These are phyloP conservation scores for Neltuma alba DNA, from an alignment of 306 rosid species.

Conservation along the genomic window DNA sequence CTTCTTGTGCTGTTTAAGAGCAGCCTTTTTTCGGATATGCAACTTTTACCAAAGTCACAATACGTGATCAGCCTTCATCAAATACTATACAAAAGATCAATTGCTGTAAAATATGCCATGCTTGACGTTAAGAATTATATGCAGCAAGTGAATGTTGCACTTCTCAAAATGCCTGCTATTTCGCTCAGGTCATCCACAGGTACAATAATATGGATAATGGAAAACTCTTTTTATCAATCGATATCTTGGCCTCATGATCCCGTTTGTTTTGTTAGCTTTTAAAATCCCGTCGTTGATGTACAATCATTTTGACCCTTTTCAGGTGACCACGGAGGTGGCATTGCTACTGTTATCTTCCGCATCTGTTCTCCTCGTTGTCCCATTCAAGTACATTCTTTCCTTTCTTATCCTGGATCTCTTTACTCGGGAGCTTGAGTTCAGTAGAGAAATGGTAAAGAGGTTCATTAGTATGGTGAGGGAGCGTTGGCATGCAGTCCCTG, in stretches of 20 bases:
- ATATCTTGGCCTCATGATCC: constrained; percentile 15
- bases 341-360: constrained; percentile 66
- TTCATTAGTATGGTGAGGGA: constrained; percentile 67
- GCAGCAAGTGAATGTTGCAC: constrained; percentile 79
- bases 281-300: neutral
- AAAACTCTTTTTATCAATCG: constrained; percentile 9
- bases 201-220: constrained; percentile 36
- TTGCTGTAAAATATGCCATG: constrained; percentile 95
- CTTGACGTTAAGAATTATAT: constrained; percentile 71
- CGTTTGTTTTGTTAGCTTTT: neutral
- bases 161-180: constrained; percentile 79
- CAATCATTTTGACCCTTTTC: constrained; percentile 40
- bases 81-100: constrained; percentile 92
- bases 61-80: constrained; percentile 93
- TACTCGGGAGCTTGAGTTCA: constrained; percentile 83
- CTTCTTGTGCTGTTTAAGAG: no score
- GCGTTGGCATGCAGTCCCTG: constrained; percentile 93
- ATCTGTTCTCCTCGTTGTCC: constrained; percentile 62
- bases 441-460: constrained; percentile 73
- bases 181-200: constrained; percentile 96
- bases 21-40: constrained; percentile 84
- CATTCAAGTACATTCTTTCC: constrained; percentile 79
- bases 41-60: constrained; percentile 66
- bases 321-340: constrained; percentile 93
- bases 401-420: constrained; percentile 77